Evolutionary conservation across 1,284 basidiomycete species (phyloP).

Genomic region (Clitocybe nebularis): DNA sequence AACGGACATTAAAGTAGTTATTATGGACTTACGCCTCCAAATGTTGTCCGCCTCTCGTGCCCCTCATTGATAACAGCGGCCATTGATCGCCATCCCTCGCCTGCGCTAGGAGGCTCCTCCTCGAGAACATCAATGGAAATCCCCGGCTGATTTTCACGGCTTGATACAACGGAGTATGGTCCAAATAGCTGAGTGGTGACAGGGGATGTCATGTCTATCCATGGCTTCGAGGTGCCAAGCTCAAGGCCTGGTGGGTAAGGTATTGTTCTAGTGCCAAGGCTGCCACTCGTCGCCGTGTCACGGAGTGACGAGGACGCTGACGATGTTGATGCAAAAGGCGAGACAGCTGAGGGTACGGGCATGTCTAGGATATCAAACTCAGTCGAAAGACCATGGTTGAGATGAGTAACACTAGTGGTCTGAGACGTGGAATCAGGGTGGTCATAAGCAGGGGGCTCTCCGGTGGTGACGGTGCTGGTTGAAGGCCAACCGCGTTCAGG

Average conservation of each 20-base stretch:
- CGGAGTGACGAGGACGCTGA: constrained; percentile 23
- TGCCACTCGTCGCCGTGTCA: constrained; percentile 25
- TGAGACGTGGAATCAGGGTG: constrained; percentile 15
- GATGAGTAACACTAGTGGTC: constrained; percentile 16
- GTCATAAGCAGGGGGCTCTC: constrained; percentile 23
- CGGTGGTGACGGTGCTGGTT: constrained; percentile 11
- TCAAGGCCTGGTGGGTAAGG: constrained; percentile 50
- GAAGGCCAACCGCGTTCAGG: constrained; percentile 18
- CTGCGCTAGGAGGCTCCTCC: constrained; percentile 56
- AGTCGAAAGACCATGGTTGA: constrained; percentile 19
- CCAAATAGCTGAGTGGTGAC: constrained; percentile 15
- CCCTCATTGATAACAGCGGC: constrained; percentile 28
- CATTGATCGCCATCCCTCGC: constrained; percentile 52
- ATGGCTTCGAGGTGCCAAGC: constrained; percentile 32
- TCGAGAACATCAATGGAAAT: constrained; percentile 58
- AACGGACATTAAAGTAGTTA: neutral
- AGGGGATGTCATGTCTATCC: constrained; percentile 28
- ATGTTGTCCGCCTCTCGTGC: constrained; percentile 45
- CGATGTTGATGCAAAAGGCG: constrained; percentile 39
- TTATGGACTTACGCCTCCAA: constrained; percentile 48
- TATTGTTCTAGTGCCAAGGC: constrained; percentile 24
- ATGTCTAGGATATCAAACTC: constrained; percentile 53
- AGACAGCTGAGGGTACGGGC: constrained; percentile 51
- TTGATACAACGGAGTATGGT: constrained; percentile 18
- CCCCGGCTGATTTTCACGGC: constrained; percentile 18